A percentile compares a stretch with the other conserved stretches of the same genome.
Evolutionary conservation across 495 filamentous ascomycete species (phyloP).

Genomic region (Talaromyces borbonicus): DNA sequence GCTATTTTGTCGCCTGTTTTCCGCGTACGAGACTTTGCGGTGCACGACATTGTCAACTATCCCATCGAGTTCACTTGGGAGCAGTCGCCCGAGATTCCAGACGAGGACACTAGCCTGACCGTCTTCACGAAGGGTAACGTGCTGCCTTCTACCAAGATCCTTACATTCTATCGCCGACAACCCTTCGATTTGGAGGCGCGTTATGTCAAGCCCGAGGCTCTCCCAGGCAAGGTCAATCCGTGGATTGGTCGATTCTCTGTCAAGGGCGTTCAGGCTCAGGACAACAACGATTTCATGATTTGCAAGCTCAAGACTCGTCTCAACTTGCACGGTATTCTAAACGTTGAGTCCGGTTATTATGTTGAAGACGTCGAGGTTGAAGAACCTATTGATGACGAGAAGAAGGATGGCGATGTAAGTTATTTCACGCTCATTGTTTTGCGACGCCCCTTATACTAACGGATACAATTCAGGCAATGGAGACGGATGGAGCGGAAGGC

Average conservation of each 20-base stretch:
- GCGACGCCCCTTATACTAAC: neutral
- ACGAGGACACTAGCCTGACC: conserved; percentile 94
- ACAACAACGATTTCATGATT: conserved; percentile 93
- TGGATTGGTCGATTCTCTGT: conserved; percentile 96
- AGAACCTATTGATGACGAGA: conserved; percentile 65
- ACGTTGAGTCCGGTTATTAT: conserved; percentile 94
- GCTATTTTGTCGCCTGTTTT: conserved; percentile 97
- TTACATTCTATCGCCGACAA: conserved; percentile 98
- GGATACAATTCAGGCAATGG: conserved; percentile 65
- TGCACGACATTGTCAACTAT: conserved; percentile 96
- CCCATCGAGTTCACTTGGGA: conserved; percentile 99
- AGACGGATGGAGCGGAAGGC: conserved; percentile 64
- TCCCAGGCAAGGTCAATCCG: conserved; percentile 87
- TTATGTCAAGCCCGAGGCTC: conserved; percentile 74
- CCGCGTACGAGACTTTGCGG: conserved; percentile 94
- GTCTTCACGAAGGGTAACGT: conserved; percentile 98
- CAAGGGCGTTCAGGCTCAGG: conserved; percentile 77
- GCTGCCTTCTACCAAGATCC: conserved; percentile 97
- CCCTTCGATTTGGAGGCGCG: conserved; percentile 92
- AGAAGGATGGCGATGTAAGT: conserved; percentile 69
- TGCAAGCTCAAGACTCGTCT: conserved; percentile 99
- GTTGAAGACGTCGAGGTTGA: conserved; percentile 98
- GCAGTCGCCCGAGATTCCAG: conserved; percentile 95
- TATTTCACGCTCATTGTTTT: neutral
- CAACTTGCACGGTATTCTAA: conserved; percentile 93